phyloP scores from a whole-genome alignment of 331 rosid genomes.

The Quercus phellos region DNA sequence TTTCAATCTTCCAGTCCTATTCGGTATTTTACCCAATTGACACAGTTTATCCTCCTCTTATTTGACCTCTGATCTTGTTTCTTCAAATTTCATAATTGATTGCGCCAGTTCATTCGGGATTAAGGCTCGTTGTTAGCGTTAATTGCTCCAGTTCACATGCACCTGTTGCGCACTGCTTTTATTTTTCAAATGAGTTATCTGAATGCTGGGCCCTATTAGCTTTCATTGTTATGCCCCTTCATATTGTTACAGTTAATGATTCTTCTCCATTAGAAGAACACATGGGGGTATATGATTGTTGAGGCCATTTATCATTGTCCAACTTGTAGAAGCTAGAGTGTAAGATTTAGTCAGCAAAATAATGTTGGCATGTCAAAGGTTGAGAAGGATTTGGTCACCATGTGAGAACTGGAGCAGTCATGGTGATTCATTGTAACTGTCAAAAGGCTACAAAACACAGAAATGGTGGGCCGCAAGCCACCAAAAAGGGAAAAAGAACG shows the following conservation, averaged over 20 bases:
- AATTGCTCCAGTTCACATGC: neutral
- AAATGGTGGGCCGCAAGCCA: neutral
- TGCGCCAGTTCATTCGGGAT: neutral
- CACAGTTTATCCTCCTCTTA: neutral
- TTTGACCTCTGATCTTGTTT: slow-evolving; percentile 2
- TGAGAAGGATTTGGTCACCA: too few species aligned
- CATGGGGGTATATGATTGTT: neutral
- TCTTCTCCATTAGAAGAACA: neutral
- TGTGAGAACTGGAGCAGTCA: too few species aligned
- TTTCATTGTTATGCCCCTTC: neutral
- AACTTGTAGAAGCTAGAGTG: neutral
- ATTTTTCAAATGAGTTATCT: neutral
- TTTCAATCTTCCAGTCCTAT: neutral
- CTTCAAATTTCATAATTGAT: neutral
- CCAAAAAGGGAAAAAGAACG: neutral
- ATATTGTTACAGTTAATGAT: neutral
- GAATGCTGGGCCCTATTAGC: neutral
- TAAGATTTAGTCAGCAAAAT: neutral
- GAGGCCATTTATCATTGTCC: neutral
- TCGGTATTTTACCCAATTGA: slow-evolving; percentile 17
- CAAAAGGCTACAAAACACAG: neutral
- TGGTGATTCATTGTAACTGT: neutral
- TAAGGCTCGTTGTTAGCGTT: neutral
- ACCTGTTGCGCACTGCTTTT: neutral
- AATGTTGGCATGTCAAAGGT: too few species aligned